A percentile compares a stretch with the other conserved stretches of the same genome.
Conservation (phyloP, 768 basidiomycete species). For the Calocybe indica region DNA sequence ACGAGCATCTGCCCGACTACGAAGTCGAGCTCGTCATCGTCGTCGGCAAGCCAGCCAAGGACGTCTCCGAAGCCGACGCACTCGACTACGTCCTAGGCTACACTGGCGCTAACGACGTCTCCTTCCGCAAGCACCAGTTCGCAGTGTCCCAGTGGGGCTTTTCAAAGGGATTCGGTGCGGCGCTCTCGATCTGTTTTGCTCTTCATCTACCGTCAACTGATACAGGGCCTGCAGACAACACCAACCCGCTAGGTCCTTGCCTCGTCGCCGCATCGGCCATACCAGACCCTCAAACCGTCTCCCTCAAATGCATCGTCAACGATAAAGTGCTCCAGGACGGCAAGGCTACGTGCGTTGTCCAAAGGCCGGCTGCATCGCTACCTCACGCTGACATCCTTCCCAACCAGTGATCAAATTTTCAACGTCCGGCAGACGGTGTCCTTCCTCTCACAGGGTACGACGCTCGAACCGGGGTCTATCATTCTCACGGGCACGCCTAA, state of each 20-base stretch:
- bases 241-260: slow-evolving; percentile 77
- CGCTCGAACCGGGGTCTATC: slow-evolving; percentile 73
- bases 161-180: slow-evolving; percentile 78
- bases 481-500: slow-evolving; percentile 83
- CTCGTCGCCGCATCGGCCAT: slow-evolving; percentile 63
- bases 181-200: background rate
- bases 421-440: slow-evolving; percentile 69
- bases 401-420: slow-evolving; percentile 73
- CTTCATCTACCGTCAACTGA: background rate
- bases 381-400: background rate
- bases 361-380: background rate
- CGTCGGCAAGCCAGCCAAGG: slow-evolving; percentile 74
- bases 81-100: slow-evolving; percentile 85
- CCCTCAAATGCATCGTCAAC: slow-evolving; percentile 62
- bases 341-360: slow-evolving; percentile 55
- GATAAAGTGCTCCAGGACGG: slow-evolving; percentile 68
- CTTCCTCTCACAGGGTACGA: slow-evolving; percentile 81
- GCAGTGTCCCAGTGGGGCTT: slow-evolving; percentile 83
- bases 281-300: slow-evolving; percentile 58
- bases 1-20: slow-evolving; percentile 73
- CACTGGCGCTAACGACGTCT: slow-evolving; percentile 78
- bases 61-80: slow-evolving; percentile 76
- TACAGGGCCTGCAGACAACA: slow-evolving; percentile 38
- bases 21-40: slow-evolving; percentile 80
- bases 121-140: slow-evolving; percentile 80